These are phyloP conservation scores for Blastomyces gilchristii DNA, from an alignment of 2,329 filamentous ascomycete genomes.

Conservation along the genomic window DNA sequence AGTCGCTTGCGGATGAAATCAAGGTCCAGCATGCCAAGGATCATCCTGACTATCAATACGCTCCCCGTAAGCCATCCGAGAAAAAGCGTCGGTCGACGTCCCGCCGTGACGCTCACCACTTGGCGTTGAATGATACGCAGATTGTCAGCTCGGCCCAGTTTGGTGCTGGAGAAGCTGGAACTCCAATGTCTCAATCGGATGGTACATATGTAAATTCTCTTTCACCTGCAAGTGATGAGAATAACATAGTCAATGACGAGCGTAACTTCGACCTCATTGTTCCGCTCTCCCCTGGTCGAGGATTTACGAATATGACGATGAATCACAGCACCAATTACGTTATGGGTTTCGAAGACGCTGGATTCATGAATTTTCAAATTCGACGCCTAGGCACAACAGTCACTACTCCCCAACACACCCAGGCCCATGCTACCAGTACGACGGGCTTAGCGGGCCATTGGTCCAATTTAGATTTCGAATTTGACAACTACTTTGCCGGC, in stretches of 20 bases:
- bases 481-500: conserved; percentile 11
- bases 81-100: conserved; percentile 38
- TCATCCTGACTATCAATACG: conserved; percentile 38
- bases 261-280: background rate
- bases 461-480: conserved; percentile 12
- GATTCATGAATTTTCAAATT: conserved; percentile 9
- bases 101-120: conserved; percentile 14
- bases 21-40: conserved; percentile 33
- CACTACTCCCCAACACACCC: background rate
- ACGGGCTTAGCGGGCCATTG: background rate
- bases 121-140: background rate
- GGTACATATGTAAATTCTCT: conserved; percentile 1
- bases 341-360: conserved; percentile 7
- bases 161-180: background rate
- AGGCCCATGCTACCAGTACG: background rate
- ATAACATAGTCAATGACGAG: background rate
- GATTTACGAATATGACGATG: conserved; percentile 7
- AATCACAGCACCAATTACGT: conserved; percentile 10
- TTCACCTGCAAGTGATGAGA: conserved; percentile 5
- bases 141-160: background rate
- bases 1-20: conserved; percentile 28
- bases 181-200: conserved; percentile 1
- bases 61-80: conserved; percentile 38
- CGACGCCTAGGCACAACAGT: conserved; percentile 4
- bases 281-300: conserved; percentile 1